phyloP scores from a whole-genome alignment of 352 stramenopile species.

The Phytophthora kernoviae region DNA sequence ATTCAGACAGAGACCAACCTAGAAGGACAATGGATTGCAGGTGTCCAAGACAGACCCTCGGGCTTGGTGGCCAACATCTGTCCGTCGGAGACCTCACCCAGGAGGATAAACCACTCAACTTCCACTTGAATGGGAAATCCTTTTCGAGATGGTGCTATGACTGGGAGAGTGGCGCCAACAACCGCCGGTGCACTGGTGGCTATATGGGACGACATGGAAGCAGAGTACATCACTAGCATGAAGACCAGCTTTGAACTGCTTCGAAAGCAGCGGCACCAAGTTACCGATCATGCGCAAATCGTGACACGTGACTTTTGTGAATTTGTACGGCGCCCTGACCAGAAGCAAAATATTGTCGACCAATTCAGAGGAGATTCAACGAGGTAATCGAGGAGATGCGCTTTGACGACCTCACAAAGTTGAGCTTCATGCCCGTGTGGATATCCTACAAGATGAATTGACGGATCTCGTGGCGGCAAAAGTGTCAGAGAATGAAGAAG shows the following conservation, averaged over 20 bases:
- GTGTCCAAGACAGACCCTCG: conserved; percentile 48
- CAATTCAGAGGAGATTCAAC: conserved; percentile 81
- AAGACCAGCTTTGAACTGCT: conserved; percentile 44
- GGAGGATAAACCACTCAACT: conserved; percentile 38
- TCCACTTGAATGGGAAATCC: conserved; percentile 58
- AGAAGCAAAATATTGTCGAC: conserved; percentile 68
- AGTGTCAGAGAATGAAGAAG: conserved; percentile 45
- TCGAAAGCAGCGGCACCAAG: conserved; percentile 37
- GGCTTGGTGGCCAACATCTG: conserved; percentile 27
- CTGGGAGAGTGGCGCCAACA: conserved; percentile 62
- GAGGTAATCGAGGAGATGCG: conserved; percentile 84
- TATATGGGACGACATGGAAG: conserved; percentile 66
- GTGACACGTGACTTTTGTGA: conserved; percentile 53
- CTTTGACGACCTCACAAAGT: conserved; percentile 81
- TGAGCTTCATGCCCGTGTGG: conserved; percentile 76
- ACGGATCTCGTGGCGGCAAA: conserved; percentile 47
- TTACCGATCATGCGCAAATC: conserved; percentile 32
- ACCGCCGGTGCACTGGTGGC: conserved; percentile 35
- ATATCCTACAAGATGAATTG: conserved; percentile 78
- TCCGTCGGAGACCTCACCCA: conserved; percentile 2
- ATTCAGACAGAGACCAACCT: conserved; percentile 64
- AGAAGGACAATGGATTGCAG: conserved; percentile 63
- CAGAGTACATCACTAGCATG: conserved; percentile 57
- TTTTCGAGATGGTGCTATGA: conserved; percentile 72
- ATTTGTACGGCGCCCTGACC: conserved; percentile 66